A percentile compares a stretch with the other conserved stretches of the same genome.
phyloP scores from a whole-genome alignment of 495 filamentous ascomycete genomes.

The Podospora conica region DNA sequence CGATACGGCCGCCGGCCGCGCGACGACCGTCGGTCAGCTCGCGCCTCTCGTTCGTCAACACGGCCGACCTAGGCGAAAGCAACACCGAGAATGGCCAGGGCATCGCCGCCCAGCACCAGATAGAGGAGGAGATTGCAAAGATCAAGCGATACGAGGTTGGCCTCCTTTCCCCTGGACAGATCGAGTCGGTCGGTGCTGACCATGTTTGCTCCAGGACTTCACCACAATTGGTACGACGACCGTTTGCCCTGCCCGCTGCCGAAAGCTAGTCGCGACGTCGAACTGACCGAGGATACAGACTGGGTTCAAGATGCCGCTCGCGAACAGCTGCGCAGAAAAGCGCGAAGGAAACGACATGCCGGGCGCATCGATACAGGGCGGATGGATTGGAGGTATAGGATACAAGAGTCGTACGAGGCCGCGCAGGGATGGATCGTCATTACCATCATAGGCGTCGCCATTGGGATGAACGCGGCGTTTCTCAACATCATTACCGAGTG shows the following conservation, averaged over 20 bases:
- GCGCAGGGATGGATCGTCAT: slow-evolving; percentile 98
- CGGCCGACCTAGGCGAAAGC: slow-evolving; percentile 53
- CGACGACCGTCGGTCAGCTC: slow-evolving; percentile 60
- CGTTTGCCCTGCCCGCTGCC: not conserved
- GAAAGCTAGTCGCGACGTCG: not conserved
- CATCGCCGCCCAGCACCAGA: slow-evolving; percentile 50
- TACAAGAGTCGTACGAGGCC: slow-evolving; percentile 87
- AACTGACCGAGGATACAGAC: slow-evolving; percentile 42
- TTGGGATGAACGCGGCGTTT: slow-evolving; percentile 88
- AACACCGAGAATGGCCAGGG: slow-evolving; percentile 29
- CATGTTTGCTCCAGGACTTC: slow-evolving; percentile 48
- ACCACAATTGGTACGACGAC: slow-evolving; percentile 71
- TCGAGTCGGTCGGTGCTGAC: not conserved
- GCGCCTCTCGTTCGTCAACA: slow-evolving; percentile 64
- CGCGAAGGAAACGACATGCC: slow-evolving; percentile 63
- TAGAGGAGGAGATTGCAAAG: slow-evolving; percentile 92
- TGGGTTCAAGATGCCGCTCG: slow-evolving; percentile 97
- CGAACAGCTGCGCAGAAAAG: slow-evolving; percentile 75
- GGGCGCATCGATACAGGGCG: slow-evolving; percentile 70
- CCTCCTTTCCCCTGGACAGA: not conserved
- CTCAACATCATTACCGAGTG: slow-evolving; percentile 96
- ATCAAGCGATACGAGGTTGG: slow-evolving; percentile 91
- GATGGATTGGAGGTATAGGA: slow-evolving; percentile 73
- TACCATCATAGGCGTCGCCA: slow-evolving; percentile 84
- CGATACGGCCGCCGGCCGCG: slow-evolving; percentile 34